Conservation (phyloP, 495 filamentous ascomycete genomes). For the Neurospora sp. region DNA sequence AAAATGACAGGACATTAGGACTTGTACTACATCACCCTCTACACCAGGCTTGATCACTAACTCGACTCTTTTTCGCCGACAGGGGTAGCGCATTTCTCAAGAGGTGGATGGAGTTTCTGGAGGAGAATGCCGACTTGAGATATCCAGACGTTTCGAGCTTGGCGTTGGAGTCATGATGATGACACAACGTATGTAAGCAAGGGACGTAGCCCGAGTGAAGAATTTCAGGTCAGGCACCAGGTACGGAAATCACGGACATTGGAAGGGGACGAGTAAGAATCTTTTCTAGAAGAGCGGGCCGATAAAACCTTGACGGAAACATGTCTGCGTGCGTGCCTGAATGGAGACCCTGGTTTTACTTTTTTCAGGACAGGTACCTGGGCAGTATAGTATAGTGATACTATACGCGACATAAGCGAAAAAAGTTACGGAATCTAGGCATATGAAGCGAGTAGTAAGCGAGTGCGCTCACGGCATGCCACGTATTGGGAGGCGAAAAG, state of each 20-base stretch:
- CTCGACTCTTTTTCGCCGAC: slow-evolving; percentile 8
- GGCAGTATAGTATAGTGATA: not conserved
- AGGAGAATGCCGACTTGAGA: slow-evolving; percentile 73
- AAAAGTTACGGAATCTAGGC: not conserved
- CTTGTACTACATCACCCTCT: slow-evolving; percentile 1
- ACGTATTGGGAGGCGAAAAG: not conserved
- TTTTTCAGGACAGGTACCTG: not conserved
- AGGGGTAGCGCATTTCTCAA: slow-evolving; percentile 77
- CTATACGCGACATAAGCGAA: not conserved
- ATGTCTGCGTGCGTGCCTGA: not conserved
- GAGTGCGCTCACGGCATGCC: not conserved
- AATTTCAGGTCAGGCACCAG: not conserved
- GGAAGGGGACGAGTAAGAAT: not conserved
- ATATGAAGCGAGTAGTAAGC: not conserved
- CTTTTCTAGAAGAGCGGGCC: not conserved
- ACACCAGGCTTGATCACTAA: slow-evolving; percentile 3
- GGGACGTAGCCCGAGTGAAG: not conserved
- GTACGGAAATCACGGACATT: not conserved
- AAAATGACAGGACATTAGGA: not conserved
- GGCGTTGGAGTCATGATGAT: slow-evolving; percentile 6
- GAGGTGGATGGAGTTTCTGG: slow-evolving; percentile 80
- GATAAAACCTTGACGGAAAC: not conserved
- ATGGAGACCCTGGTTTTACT: not conserved
- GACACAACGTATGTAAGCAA: not conserved
- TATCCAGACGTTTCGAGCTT: slow-evolving; percentile 65